Evolutionary conservation across 2,329 filamentous ascomycete species (phyloP).

Genomic region (Dothiorella sarmentorum): DNA sequence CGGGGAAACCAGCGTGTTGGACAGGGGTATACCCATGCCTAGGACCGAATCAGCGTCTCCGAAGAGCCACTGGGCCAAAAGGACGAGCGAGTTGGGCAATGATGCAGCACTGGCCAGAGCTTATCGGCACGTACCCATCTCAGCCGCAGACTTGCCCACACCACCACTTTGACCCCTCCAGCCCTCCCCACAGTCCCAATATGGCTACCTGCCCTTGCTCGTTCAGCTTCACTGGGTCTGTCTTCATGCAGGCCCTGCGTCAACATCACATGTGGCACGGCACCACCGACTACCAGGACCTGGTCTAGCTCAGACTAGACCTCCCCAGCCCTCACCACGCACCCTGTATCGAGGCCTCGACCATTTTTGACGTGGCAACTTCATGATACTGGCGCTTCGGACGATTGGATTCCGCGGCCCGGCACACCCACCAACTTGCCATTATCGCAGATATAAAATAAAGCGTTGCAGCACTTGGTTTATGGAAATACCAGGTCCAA

Average conservation of each 20-base stretch:
- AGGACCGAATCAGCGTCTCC: neutral
- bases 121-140: neutral
- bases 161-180: neutral
- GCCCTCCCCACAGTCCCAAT: neutral
- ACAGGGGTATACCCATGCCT: neutral
- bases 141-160: neutral
- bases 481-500: neutral
- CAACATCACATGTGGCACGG: neutral
- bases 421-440: neutral
- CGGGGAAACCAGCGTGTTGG: neutral
- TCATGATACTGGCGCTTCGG: neutral
- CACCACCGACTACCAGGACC: neutral
- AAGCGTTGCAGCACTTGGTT: neutral
- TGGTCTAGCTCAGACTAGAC: neutral
- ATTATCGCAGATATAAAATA: neutral
- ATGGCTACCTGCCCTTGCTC: neutral
- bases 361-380: too few relatives aligned
- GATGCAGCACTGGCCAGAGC: slow-evolving; percentile 14
- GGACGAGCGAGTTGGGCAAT: neutral
- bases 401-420: neutral
- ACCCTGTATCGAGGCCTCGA: neutral
- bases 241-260: neutral
- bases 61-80: neutral
- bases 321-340: neutral
- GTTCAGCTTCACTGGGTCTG: neutral